Evolutionary conservation across 2,329 filamentous ascomycete species (phyloP).

Genomic region (Penicillium sp.): DNA sequence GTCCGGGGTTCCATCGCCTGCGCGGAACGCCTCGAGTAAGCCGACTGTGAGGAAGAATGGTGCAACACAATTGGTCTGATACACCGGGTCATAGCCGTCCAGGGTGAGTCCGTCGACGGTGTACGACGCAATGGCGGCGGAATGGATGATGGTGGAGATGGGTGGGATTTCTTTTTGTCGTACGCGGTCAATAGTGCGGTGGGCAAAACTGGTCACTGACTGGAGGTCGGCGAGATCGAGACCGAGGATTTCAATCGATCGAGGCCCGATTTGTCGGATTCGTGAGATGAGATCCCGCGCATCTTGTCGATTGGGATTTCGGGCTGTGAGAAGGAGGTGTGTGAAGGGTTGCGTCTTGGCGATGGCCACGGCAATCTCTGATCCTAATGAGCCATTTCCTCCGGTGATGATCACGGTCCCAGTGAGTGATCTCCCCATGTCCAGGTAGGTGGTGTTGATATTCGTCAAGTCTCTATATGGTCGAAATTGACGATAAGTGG

Average conservation of each 20-base stretch:
- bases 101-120: slow-evolving; percentile 36
- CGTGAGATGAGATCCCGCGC: slow-evolving; percentile 32
- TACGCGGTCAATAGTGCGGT: slow-evolving; percentile 39
- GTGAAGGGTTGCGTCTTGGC: slow-evolving; percentile 43
- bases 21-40: slow-evolving; percentile 42
- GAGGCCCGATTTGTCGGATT: slow-evolving; percentile 39
- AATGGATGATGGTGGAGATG: slow-evolving; percentile 39
- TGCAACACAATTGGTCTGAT: slow-evolving; percentile 44
- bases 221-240: slow-evolving; percentile 39
- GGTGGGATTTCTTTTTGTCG: slow-evolving; percentile 41
- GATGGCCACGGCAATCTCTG: slow-evolving; percentile 42
- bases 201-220: slow-evolving; percentile 37
- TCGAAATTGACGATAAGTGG: neutral
- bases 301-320: slow-evolving; percentile 36
- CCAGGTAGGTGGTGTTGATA: neutral
- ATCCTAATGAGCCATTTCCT: slow-evolving; percentile 40
- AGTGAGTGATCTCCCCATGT: slow-evolving; percentile 40
- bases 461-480: neutral
- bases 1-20: slow-evolving; percentile 36
- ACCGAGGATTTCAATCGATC: slow-evolving; percentile 39
- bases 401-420: slow-evolving; percentile 45
- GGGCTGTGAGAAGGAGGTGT: slow-evolving; percentile 39
- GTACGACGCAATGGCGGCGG: slow-evolving; percentile 40
- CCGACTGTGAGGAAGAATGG: slow-evolving; percentile 42
- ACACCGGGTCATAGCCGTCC: slow-evolving; percentile 42